These are phyloP conservation scores for Fusarium tricinctum DNA, from an alignment of 2,329 filamentous ascomycete species.

Conservation along the genomic window DNA sequence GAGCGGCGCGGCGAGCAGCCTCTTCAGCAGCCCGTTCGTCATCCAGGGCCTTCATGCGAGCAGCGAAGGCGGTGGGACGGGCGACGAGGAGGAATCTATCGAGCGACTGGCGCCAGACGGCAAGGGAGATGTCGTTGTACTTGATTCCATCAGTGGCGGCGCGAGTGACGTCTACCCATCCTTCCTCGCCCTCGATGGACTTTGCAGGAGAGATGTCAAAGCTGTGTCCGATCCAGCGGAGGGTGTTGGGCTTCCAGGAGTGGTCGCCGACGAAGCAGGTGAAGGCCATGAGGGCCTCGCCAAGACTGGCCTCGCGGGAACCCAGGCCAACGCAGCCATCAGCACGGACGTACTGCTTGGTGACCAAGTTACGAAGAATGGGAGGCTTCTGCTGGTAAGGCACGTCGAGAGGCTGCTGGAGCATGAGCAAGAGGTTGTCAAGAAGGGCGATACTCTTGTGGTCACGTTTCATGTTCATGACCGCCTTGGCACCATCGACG, in stretches of 20 bases:
- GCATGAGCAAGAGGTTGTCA: neutral
- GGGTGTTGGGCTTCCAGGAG: neutral
- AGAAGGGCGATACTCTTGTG: neutral
- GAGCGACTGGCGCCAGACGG: neutral
- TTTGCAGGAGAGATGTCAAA: constrained; percentile 14
- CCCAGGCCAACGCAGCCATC: neutral
- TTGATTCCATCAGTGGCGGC: neutral
- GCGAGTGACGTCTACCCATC: neutral
- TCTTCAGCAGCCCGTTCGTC: too few relatives aligned
- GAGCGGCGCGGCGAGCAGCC: neutral
- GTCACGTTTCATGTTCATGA: neutral
- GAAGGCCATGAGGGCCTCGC: constrained; percentile 8
- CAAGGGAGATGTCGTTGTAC: neutral
- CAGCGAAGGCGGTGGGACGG: neutral
- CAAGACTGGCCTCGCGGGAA: neutral
- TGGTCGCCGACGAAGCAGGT: neutral
- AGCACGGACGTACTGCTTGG: constrained; percentile 18
- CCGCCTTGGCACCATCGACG: neutral
- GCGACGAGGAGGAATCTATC: neutral
- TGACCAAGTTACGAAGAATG: constrained; percentile 30
- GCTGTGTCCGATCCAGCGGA: constrained; percentile 1
- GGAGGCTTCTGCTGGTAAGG: neutral
- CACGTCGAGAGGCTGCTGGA: neutral
- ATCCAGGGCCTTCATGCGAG: neutral
- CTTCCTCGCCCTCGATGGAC: neutral